Evolutionary conservation across 495 filamentous ascomycete species (phyloP).

Genomic region (Penicillium canariense): DNA sequence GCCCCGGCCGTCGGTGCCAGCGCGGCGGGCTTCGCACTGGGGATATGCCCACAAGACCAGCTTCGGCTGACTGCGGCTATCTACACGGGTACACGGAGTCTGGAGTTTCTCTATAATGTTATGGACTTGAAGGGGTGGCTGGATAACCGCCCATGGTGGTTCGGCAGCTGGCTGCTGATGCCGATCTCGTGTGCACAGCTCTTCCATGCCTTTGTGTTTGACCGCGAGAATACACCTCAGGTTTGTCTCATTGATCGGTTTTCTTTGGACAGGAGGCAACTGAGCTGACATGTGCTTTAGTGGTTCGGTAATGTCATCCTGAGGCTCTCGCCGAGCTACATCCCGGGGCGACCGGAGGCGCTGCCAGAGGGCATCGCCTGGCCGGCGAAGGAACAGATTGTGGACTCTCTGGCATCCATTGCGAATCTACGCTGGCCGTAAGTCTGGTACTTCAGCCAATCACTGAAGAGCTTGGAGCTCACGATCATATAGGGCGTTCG

Average conservation of each 20-base stretch:
- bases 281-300: constrained; percentile 32
- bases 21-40: constrained; percentile 76
- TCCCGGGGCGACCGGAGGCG: constrained; percentile 66
- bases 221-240: constrained; percentile 80
- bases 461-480: background rate
- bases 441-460: constrained; percentile 26
- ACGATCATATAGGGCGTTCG: constrained; percentile 56
- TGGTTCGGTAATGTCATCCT: constrained; percentile 73
- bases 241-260: constrained; percentile 26
- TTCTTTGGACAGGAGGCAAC: background rate
- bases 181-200: constrained; percentile 89
- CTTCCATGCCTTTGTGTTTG: constrained; percentile 88
- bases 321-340: constrained; percentile 70
- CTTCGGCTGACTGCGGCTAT: constrained; percentile 76
- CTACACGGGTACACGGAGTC: constrained; percentile 70
- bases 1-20: constrained; percentile 87
- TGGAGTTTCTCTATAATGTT: constrained; percentile 85
- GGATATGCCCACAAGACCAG: constrained; percentile 74
- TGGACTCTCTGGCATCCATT: constrained; percentile 78
- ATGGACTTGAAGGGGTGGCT: constrained; percentile 79
- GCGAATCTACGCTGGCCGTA: constrained; percentile 83
- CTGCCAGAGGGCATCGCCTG: constrained; percentile 67
- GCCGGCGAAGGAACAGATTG: constrained; percentile 72
- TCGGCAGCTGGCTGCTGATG: constrained; percentile 95
- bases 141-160: constrained; percentile 78